Base-by-base conservation (phyloP, 306 rosid species). In the Quercus parvula region DNA sequence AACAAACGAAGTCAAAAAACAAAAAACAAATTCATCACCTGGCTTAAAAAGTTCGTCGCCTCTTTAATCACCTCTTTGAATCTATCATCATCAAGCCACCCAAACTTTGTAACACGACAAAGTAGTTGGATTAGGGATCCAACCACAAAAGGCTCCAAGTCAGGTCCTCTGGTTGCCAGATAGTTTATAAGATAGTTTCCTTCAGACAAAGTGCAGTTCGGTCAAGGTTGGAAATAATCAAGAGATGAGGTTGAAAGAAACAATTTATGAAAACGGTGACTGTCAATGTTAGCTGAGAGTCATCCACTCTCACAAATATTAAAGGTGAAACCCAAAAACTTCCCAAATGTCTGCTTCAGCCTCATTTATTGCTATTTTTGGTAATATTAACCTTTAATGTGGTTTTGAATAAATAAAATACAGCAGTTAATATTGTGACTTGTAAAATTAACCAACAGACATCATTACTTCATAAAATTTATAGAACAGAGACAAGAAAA, bases 1-100 rank as follows among this genome's bases (percentile, higher is more conserved):
- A 38, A 38, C 46, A 41, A 41, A 41, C 46, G 8, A 41, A 41
- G 12, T 41, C 46, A 41, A 41, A 38, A 38, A 33, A 31, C 0
- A 31, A 4, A 31, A 31, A 41, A 41, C 46, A 41, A 80, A 52
- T 28, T 20, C 33, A 58, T 78, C 84, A 87, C 90, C 90, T 87
- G 90, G 77, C 71, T 79, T 84, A 84, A 69, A 84, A 87, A 87
- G 79, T 84, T 46, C 72, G 59, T 81, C 31, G 82, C 82, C 78
- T 87, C 90, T 38, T 78, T 76, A 70, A 87, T 84, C 76, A 76
- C 84, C 46, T 81, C 90, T 66, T 71, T 25, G 80, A 87, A 87
- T 73, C 85, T 81, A 10, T 84, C 90, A 84, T 87, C 90, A 67
- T 87, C 90, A 24, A 87, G 86, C 90, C 87, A 87, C 31, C 90